phyloP scores from a whole-genome alignment of 345 rosid species.

The Salix dunnii region DNA sequence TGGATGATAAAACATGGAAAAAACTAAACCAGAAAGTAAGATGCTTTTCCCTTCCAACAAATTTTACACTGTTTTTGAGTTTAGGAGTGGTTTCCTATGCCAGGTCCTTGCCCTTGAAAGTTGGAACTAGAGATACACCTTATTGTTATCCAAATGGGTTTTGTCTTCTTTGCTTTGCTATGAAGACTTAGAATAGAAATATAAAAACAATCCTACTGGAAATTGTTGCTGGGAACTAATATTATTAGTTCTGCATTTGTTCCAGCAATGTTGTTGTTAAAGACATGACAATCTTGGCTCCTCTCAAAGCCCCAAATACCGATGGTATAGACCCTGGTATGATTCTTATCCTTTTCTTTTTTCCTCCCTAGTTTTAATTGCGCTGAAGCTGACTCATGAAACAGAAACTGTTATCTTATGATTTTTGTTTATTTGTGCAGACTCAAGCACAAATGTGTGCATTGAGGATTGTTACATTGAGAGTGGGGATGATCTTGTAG shows the following conservation, averaged over 20 bases:
- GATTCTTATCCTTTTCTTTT: not conserved
- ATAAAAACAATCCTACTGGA: not conserved
- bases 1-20: not conserved
- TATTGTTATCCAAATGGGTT: not conserved
- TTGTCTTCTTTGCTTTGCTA: not conserved
- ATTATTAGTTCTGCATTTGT: conserved; percentile 1
- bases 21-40: not conserved
- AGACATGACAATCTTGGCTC: conserved; percentile 87
- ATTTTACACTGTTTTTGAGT: not conserved
- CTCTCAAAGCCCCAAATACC: conserved; percentile 91
- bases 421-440: conserved; percentile 31
- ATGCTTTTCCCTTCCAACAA: not conserved
- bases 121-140: not conserved
- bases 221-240: conserved; percentile 10
- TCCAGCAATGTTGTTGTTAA: conserved; percentile 80
- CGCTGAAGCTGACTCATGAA: not conserved
- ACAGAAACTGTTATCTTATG: not conserved
- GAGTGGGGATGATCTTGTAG: conserved; percentile 96
- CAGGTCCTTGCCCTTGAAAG: not conserved
- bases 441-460: conserved; percentile 83
- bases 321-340: conserved; percentile 97
- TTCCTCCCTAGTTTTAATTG: not conserved
- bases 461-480: conserved; percentile 90
- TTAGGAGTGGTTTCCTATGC: not conserved
- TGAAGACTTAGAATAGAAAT: not conserved